Conservation (phyloP, 768 basidiomycete species). For the Calocybe indica region DNA sequence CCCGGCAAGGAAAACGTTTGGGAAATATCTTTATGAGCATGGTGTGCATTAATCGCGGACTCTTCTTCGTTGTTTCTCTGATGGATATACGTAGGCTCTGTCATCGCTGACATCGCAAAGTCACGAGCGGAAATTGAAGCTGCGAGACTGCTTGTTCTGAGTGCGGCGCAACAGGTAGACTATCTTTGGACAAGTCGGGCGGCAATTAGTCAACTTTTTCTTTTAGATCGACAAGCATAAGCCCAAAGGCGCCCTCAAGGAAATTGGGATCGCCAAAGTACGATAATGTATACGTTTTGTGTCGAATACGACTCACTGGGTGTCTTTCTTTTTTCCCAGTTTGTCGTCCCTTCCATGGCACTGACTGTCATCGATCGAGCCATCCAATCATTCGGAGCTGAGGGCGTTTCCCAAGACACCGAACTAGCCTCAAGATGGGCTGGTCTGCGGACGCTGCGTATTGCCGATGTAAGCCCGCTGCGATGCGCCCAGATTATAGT, state of each 20-base stretch:
- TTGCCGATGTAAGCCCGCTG: slow-evolving; percentile 64
- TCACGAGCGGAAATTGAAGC: slow-evolving; percentile 91
- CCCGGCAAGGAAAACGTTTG: slow-evolving; percentile 86
- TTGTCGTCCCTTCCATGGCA: slow-evolving; percentile 91
- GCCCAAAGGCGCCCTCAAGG: slow-evolving; percentile 94
- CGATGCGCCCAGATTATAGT: background rate
- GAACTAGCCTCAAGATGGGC: slow-evolving; percentile 76
- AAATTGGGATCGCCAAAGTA: slow-evolving; percentile 97
- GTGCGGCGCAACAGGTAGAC: slow-evolving; percentile 79
- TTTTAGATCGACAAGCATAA: slow-evolving; percentile 79
- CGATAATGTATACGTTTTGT: slow-evolving; percentile 4
- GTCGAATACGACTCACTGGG: background rate
- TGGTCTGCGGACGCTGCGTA: slow-evolving; percentile 76
- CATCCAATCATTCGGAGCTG: slow-evolving; percentile 95
- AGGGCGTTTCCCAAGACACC: slow-evolving; percentile 89
- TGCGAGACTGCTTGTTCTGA: slow-evolving; percentile 81
- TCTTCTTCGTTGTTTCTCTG: background rate
- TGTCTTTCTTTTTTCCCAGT: slow-evolving; percentile 39
- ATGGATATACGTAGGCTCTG: slow-evolving; percentile 50
- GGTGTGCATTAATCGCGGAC: slow-evolving; percentile 37
- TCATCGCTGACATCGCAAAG: slow-evolving; percentile 86
- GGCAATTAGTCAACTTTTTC: background rate
- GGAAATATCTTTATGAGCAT: slow-evolving; percentile 86
- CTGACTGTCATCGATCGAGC: slow-evolving; percentile 87
- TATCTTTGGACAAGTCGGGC: background rate